phyloP scores from a whole-genome alignment of 257 asterid genomes.

The Verbascum thapsus region DNA sequence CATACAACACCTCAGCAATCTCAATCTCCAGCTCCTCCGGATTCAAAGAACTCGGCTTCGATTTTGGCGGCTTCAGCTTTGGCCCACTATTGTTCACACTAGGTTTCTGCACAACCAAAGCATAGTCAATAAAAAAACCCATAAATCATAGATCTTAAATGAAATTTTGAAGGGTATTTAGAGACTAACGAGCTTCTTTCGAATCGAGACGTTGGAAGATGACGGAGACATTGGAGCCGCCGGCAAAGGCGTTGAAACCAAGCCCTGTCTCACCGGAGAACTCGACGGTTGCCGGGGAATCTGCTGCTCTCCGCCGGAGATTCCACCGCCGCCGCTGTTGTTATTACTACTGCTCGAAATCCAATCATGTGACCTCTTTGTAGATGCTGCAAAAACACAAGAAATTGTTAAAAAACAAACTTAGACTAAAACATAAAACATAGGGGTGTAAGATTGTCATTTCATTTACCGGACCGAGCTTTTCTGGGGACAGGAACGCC shows the following conservation, averaged over 20 bases:
- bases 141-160: not conserved
- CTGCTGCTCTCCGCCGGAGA: slow-evolving; percentile 54
- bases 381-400: slow-evolving; percentile 51
- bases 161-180: not conserved
- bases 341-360: slow-evolving; percentile 54
- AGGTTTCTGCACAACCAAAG: slow-evolving; percentile 52
- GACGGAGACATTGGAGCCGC: slow-evolving; percentile 82
- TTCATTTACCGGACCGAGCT: slow-evolving; percentile 80
- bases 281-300: slow-evolving; percentile 48
- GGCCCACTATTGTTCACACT: slow-evolving; percentile 41
- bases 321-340: slow-evolving; percentile 46
- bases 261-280: slow-evolving; percentile 68
- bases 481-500: slow-evolving; percentile 92
- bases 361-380: slow-evolving; percentile 94
- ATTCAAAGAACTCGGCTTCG: slow-evolving; percentile 65
- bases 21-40: slow-evolving; percentile 94
- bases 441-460: not conserved
- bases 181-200: slow-evolving; percentile 78
- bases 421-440: not conserved
- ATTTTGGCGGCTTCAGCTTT: slow-evolving; percentile 74
- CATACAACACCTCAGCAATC: slow-evolving; percentile 89
- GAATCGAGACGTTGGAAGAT: slow-evolving; percentile 64
- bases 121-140: slow-evolving; percentile 3
- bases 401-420: slow-evolving; percentile 27
- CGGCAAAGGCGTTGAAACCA: slow-evolving; percentile 43